Conservation (phyloP, 2,329 filamentous ascomycete species). For the Tolypocladium album region DNA sequence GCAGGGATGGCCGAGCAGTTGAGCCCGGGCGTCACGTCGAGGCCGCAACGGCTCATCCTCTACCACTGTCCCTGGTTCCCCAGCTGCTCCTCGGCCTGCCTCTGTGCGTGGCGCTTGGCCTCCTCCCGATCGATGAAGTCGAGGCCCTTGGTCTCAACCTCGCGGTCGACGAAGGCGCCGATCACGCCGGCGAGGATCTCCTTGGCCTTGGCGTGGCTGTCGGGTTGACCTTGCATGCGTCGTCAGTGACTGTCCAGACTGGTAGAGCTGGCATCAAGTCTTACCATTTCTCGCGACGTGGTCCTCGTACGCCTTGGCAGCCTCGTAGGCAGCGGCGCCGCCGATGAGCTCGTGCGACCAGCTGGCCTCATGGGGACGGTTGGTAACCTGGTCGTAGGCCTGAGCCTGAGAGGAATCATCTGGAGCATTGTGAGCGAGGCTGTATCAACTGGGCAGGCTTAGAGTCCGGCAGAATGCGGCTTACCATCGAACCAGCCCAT, state of each 20-base stretch:
- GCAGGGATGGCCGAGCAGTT: neutral
- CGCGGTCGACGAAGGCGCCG: conserved; percentile 19
- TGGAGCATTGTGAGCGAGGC: conserved; percentile 2
- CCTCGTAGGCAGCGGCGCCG: conserved; percentile 18
- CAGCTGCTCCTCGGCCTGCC: conserved; percentile 14
- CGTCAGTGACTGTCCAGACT: neutral
- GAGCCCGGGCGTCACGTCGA: neutral
- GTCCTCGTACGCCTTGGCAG: conserved; percentile 19
- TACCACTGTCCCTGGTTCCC: conserved; percentile 5
- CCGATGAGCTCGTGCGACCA: conserved; percentile 19
- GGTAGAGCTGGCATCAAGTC: neutral
- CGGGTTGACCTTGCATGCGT: conserved; percentile 11
- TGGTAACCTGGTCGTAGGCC: conserved; percentile 13
- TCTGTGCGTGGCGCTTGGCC: conserved; percentile 17
- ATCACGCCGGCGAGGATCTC: conserved; percentile 16
- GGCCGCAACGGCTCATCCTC: too few relatives aligned
- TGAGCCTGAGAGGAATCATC: conserved; percentile 13
- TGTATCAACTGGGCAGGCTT: neutral
- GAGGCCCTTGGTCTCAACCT: conserved; percentile 18
- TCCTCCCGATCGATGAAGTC: conserved; percentile 16
- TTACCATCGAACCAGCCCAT: conserved; percentile 13
- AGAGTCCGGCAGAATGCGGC: neutral
- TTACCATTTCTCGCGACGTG: conserved; percentile 15
- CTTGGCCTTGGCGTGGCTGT: conserved; percentile 16
- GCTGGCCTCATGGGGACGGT: conserved; percentile 17